Evolutionary conservation across 805 yeast species (phyloP).

Genomic region (Barnettozyma siamensis): DNA sequence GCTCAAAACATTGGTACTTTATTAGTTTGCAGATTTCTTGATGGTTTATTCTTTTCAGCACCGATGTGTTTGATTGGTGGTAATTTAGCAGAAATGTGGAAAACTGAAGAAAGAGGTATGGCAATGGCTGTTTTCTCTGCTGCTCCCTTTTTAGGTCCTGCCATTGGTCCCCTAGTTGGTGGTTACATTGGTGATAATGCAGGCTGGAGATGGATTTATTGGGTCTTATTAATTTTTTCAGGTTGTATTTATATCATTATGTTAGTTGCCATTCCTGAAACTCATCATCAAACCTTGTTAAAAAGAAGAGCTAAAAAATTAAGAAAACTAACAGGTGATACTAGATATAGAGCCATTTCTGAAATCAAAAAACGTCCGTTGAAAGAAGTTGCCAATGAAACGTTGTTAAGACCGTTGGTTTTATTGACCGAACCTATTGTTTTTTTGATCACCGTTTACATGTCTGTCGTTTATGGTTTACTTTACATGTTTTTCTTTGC

Average conservation of each 20-base stretch:
- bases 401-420: slow-evolving; percentile 46
- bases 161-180: slow-evolving; percentile 57
- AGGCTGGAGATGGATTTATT: slow-evolving; percentile 74
- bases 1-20: slow-evolving; percentile 59
- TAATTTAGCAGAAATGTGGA: slow-evolving; percentile 67
- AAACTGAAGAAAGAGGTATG: slow-evolving; percentile 50
- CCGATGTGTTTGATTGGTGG: slow-evolving; percentile 78
- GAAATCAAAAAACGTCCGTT: slow-evolving; percentile 41
- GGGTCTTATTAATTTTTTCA: slow-evolving; percentile 52
- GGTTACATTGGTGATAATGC: slow-evolving; percentile 54
- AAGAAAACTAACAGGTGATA: slow-evolving; percentile 47
- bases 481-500: slow-evolving; percentile 62
- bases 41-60: slow-evolving; percentile 67
- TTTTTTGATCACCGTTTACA: slow-evolving; percentile 48
- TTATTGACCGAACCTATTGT: slow-evolving; percentile 49
- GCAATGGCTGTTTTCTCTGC: slow-evolving; percentile 70
- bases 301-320: slow-evolving; percentile 49
- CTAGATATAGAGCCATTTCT: slow-evolving; percentile 40
- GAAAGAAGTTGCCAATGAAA: slow-evolving; percentile 38
- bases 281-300: slow-evolving; percentile 52
- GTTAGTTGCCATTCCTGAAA: slow-evolving; percentile 49
- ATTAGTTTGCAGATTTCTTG: slow-evolving; percentile 58
- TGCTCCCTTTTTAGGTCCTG: slow-evolving; percentile 69
- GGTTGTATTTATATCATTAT: slow-evolving; percentile 38
- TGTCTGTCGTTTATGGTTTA: slow-evolving; percentile 53